Percentiles rank a stretch among this genome's conserved stretches.
Conservation (phyloP, 1,284 basidiomycete genomes). For the Flammula alnicola region DNA sequence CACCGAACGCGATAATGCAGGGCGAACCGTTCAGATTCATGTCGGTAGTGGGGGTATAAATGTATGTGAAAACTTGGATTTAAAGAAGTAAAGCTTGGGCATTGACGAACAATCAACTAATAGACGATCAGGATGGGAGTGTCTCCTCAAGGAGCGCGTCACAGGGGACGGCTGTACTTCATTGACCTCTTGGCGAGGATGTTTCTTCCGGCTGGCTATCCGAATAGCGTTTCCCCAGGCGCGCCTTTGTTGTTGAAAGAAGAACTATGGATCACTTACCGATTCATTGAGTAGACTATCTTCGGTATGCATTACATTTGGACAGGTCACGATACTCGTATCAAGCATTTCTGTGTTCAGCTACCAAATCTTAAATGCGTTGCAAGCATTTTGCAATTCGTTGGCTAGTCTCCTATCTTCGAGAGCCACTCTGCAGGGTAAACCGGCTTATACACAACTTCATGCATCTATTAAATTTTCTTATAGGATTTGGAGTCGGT, state of each 20-base stretch:
- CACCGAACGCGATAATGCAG: conserved; percentile 18
- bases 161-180: conserved; percentile 11
- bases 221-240: conserved; percentile 63
- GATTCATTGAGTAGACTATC: conserved; percentile 34
- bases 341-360: conserved; percentile 30
- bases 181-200: conserved; percentile 46
- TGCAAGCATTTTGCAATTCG: conserved; percentile 74
- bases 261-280: neutral
- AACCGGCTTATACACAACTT: neutral
- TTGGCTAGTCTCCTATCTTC: conserved; percentile 66
- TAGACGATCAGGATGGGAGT: neutral
- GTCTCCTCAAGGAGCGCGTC: neutral
- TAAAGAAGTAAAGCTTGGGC: neutral
- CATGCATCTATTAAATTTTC: neutral
- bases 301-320: conserved; percentile 32
- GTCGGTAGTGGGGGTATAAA: neutral
- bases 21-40: conserved; percentile 9
- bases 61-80: neutral
- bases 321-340: conserved; percentile 5
- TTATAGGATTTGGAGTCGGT: conserved; percentile 69
- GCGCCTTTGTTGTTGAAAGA: conserved; percentile 1
- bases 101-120: neutral
- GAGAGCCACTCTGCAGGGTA: conserved; percentile 71
- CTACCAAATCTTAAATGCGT: conserved; percentile 67
- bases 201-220: conserved; percentile 67